Evolutionary conservation across 2,329 filamentous ascomycete genomes (phyloP), one percentile per base, ranked within the genome.

Genomic region (Xylogone sp.): DNA sequence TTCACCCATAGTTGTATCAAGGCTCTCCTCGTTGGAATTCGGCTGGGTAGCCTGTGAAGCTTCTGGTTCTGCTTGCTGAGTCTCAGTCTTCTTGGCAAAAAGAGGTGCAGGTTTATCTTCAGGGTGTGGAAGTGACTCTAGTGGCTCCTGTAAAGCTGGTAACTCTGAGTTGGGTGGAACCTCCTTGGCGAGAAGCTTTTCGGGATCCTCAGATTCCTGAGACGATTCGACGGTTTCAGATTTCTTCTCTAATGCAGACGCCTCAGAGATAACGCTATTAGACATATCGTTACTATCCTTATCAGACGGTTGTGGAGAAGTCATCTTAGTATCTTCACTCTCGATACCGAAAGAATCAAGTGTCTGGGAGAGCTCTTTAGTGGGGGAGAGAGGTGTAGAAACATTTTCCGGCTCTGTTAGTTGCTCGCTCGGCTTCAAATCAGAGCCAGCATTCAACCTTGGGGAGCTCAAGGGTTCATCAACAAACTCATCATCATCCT

Each of bases 391-490:
- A 1, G 81, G 82, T 12, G 77, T 73, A 45, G 83, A 80, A 2
- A 82, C 68, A 46, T 84, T 66, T 22, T 81, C 77, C 0, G 76
- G 74, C 19, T 83, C 78, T n/a, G 79, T 77, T 51, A 71, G 69
- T 51, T 76, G 70, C 12, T 78, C 78, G 3, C 78, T 67, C 43
- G 78, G 80, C 54, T 82, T 77, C 27, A 80, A 79, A 45, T 81
- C 78, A 18, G 34, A 39, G n/a, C 34, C n/a, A 18, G 87, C 75
- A 18, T 82, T 76, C 8, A 93, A 75, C 4, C 77, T 74, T 2
- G 83, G 82, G 3, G 87, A 88, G 58, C 82, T 87, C 18, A 90
- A 74, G 2, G 88, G 86, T 66, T 92, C 87, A 55, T 92, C 87
- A 19, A 91, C 86, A 63, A 92, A 88, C 53, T 90, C 85, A 48